Evolutionary conservation across 1,139 yeast species (phyloP).

Genomic region (Geotrichum candidum): DNA sequence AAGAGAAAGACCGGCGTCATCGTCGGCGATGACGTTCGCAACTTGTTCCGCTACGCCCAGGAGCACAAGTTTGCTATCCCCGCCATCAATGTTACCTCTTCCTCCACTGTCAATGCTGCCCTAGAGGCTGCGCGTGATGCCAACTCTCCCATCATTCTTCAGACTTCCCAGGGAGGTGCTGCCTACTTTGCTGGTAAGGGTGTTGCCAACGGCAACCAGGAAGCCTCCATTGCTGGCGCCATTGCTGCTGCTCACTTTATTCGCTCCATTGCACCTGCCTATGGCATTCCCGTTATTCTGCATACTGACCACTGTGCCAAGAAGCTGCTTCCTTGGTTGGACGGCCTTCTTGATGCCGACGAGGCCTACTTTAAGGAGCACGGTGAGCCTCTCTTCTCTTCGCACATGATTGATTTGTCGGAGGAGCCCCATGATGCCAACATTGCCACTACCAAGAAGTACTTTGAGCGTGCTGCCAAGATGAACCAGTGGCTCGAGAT

Average conservation of each 20-base stretch:
- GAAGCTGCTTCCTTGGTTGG: slow-evolving; percentile 96
- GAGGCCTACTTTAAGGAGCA: slow-evolving; percentile 78
- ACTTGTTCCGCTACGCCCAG: slow-evolving; percentile 87
- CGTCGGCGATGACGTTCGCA: slow-evolving; percentile 93
- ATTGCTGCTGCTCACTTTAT: slow-evolving; percentile 97
- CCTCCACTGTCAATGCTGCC: slow-evolving; percentile 94
- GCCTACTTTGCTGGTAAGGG: slow-evolving; percentile 99
- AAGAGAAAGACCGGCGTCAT: slow-evolving; percentile 93
- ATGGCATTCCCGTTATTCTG: slow-evolving; percentile 92
- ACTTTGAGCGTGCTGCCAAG: slow-evolving; percentile 89
- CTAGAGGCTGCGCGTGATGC: slow-evolving; percentile 97
- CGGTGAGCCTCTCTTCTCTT: slow-evolving; percentile 95
- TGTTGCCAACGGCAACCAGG: slow-evolving; percentile 85
- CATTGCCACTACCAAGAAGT: slow-evolving; percentile 88
- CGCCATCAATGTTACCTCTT: slow-evolving; percentile 95
- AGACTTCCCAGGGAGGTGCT: slow-evolving; percentile 98
- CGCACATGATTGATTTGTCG: slow-evolving; percentile 97
- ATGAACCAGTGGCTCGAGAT: slow-evolving; percentile 97
- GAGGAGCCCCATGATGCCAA: slow-evolving; percentile 95
- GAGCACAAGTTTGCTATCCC: slow-evolving; percentile 93
- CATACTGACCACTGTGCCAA: slow-evolving; percentile 99
- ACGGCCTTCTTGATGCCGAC: slow-evolving; percentile 95
- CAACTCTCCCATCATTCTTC: slow-evolving; percentile 93
- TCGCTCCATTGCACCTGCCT: slow-evolving; percentile 90
- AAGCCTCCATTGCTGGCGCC: slow-evolving; percentile 90